A percentile compares a stretch with the other conserved stretches of the same genome.
phyloP scores from a whole-genome alignment of 805 yeast species.

The Starmerella scarabaei region DNA sequence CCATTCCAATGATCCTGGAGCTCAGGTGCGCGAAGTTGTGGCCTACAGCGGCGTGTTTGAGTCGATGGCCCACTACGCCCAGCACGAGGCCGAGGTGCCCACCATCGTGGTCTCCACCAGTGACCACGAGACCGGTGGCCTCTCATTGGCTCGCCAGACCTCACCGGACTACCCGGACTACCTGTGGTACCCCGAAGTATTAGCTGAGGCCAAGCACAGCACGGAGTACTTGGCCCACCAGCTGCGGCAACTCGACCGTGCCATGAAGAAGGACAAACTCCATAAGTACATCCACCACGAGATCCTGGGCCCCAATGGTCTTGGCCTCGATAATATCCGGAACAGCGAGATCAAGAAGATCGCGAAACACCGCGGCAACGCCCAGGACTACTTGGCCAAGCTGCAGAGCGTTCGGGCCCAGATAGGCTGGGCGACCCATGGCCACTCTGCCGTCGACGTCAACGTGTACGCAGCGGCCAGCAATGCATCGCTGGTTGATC shows the following conservation, averaged over 20 bases:
- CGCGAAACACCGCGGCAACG: slow-evolving; percentile 26
- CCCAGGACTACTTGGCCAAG: slow-evolving; percentile 44
- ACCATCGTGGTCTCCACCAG: slow-evolving; percentile 72
- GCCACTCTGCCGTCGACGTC: slow-evolving; percentile 92
- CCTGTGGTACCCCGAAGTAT: slow-evolving; percentile 71
- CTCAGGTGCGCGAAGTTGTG: slow-evolving; percentile 80
- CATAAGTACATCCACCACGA: slow-evolving; percentile 39
- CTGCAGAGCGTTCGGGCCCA: slow-evolving; percentile 72
- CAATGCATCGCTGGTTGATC: slow-evolving; percentile 24
- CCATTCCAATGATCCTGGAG: slow-evolving; percentile 86
- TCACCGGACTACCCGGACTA: slow-evolving; percentile 65
- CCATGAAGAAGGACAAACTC: slow-evolving; percentile 24
- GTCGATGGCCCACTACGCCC: slow-evolving; percentile 60
- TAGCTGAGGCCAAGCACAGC: slow-evolving; percentile 57
- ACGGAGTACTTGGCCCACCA: slow-evolving; percentile 53
- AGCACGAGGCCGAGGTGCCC: slow-evolving; percentile 48
- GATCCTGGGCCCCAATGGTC: slow-evolving; percentile 42
- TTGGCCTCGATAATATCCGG: slow-evolving; percentile 52
- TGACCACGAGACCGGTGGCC: slow-evolving; percentile 94
- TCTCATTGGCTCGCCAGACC: slow-evolving; percentile 74
- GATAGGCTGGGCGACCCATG: slow-evolving; percentile 94
- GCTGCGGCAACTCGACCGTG: slow-evolving; percentile 28
- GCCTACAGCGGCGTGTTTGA: slow-evolving; percentile 75
- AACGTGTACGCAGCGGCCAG: slow-evolving; percentile 66
- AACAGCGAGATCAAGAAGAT: slow-evolving; percentile 40